A percentile compares a stretch with the other conserved stretches of the same genome.
Evolutionary conservation across 2,329 filamentous ascomycete genomes (phyloP).

Genomic region (Cladophialophora immunda): DNA sequence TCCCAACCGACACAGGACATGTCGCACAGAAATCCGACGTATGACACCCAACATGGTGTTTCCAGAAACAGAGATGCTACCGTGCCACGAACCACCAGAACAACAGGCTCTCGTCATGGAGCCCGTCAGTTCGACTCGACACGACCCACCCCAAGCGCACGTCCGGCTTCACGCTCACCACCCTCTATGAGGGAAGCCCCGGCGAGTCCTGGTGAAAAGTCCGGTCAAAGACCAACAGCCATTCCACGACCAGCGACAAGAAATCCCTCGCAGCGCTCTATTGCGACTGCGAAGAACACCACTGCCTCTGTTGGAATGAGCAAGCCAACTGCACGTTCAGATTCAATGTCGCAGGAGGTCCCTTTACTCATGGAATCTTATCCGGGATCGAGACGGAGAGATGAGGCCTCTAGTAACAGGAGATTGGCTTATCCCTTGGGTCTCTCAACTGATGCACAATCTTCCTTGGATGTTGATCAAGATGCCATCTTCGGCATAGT

Average conservation of each 20-base stretch:
- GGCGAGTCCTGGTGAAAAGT: constrained; percentile 11
- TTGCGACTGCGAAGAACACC: constrained; percentile 10
- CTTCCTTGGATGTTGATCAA: constrained; percentile 29
- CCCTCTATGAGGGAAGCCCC: constrained; percentile 17
- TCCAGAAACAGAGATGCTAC: constrained; percentile 36
- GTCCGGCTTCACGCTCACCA: constrained; percentile 19
- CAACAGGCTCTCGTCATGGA: constrained; percentile 22
- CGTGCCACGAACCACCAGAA: constrained; percentile 31
- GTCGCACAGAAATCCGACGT: constrained; percentile 34
- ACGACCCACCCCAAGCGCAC: constrained; percentile 7
- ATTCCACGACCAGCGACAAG: constrained; percentile 21
- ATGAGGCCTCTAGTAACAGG: constrained; percentile 6
- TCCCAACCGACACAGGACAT: constrained; percentile 21
- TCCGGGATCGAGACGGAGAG: constrained; percentile 5
- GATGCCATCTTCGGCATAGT: constrained; percentile 38
- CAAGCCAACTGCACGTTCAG: constrained; percentile 11
- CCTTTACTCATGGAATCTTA: constrained; percentile 32
- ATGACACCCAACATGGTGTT: constrained; percentile 34
- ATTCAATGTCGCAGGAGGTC: constrained; percentile 30
- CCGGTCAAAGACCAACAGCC: constrained; percentile 23
- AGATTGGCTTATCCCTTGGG: constrained; percentile 10
- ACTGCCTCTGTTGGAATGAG: background rate
- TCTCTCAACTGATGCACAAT: constrained; percentile 15
- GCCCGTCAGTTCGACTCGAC: constrained; percentile 11
- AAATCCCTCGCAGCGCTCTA: constrained; percentile 16